A percentile compares a stretch with the other conserved stretches of the same genome.
Evolutionary conservation across 495 filamentous ascomycete genomes (phyloP).

Genomic region (Penicillium canariense): DNA sequence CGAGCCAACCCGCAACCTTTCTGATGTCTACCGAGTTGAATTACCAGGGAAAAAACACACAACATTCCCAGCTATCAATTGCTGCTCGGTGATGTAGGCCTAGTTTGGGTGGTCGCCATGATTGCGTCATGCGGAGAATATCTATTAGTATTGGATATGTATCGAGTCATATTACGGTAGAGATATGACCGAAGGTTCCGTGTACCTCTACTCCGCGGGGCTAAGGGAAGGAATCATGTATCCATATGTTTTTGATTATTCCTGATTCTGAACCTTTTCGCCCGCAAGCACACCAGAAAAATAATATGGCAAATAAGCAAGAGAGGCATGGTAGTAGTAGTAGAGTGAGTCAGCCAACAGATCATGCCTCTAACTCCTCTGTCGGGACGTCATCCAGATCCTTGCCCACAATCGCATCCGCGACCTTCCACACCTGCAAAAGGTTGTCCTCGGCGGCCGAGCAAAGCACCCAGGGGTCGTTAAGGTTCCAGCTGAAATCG

Average conservation of each 20-base stretch:
- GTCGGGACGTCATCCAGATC: constrained; percentile 74
- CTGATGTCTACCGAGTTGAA: too few relatives aligned
- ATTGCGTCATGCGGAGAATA: too few relatives aligned
- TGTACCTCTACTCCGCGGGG: neutral
- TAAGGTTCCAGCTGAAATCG: constrained; percentile 97
- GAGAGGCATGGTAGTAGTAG: neutral
- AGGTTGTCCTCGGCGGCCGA: constrained; percentile 96
- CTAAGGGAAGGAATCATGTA: neutral
- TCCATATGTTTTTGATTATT: constrained; percentile 4
- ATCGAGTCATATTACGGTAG: too few relatives aligned
- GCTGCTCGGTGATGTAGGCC: too few relatives aligned
- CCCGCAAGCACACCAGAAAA: constrained; percentile 10
- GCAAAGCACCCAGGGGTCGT: constrained; percentile 91
- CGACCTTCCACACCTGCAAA: constrained; percentile 95
- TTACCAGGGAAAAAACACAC: too few relatives aligned
- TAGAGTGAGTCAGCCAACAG: neutral
- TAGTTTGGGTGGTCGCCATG: too few relatives aligned
- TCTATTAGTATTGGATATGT: too few relatives aligned
- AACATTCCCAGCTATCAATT: too few relatives aligned
- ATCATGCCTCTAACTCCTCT: constrained; percentile 68
- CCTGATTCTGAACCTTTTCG: constrained; percentile 9
- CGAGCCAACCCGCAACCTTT: neutral
- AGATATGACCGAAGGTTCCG: too few relatives aligned
- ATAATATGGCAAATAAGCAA: neutral
- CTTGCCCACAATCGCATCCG: constrained; percentile 81